A percentile compares a stretch with the other conserved stretches of the same genome.
Conservation (phyloP, 2,329 filamentous ascomycete species). For the Cyclaneusma minus region DNA sequence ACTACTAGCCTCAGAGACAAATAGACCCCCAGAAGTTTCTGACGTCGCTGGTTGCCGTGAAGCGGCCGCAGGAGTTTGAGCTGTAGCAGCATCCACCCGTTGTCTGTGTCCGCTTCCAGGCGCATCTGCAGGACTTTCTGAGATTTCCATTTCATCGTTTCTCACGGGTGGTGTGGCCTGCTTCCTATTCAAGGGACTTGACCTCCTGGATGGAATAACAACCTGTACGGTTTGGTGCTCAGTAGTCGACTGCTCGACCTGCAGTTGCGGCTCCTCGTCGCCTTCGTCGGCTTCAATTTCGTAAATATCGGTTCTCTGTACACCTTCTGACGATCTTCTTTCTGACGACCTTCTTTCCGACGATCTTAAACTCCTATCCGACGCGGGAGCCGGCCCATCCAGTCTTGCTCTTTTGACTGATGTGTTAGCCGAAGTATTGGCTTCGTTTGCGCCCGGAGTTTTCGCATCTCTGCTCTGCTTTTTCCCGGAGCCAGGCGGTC, state of each 20-base stretch:
- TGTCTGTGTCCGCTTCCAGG: constrained; percentile 38
- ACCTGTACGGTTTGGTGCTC: constrained; percentile 9
- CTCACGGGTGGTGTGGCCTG: constrained; percentile 1
- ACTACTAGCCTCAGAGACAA: not conserved
- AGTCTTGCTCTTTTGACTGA: constrained; percentile 1
- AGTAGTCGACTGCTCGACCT: not conserved
- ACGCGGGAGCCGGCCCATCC: too few relatives aligned
- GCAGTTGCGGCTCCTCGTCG: not conserved
- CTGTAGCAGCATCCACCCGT: constrained; percentile 25
- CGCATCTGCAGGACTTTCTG: constrained; percentile 36
- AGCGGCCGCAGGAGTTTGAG: constrained; percentile 6
- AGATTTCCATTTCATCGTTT: constrained; percentile 26
- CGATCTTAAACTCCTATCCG: too few relatives aligned
- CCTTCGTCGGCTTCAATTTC: not conserved
- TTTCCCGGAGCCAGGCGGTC: not conserved
- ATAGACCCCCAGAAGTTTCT: not conserved
- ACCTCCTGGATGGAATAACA: constrained; percentile 12
- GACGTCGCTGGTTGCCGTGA: not conserved
- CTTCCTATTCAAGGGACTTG: constrained; percentile 2
- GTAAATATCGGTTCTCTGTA: constrained; percentile 1
- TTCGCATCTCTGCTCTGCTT: constrained; percentile 6
- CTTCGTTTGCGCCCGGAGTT: constrained; percentile 1
- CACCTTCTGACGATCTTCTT: not conserved
- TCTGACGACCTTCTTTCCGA: not conserved
- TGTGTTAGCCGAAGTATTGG: constrained; percentile 3